Base-by-base conservation (phyloP, 768 basidiomycete species). In the Pholiota molesta region DNA sequence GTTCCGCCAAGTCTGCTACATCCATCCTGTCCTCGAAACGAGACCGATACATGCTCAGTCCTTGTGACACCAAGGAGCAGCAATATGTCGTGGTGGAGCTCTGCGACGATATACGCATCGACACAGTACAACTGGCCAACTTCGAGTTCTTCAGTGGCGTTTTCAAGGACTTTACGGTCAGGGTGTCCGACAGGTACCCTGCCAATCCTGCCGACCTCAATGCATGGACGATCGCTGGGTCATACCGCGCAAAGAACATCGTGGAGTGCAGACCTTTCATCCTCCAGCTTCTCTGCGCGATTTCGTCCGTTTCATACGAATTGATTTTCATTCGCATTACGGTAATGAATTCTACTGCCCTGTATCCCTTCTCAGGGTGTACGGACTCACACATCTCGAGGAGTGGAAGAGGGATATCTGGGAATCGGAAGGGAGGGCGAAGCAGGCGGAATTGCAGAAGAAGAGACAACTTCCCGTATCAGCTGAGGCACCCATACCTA, bases 121-220 rank as follows among this genome's bases (percentile, higher is more conserved):
- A 99, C 72, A 97, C 95, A 0, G 89, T 99, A 49, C 95, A 98
- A 72, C 78, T 99, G 17, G 96, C 95, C 61, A 97, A 98, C 71
- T 97, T 93, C 71, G 97, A 99, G 78, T 99, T 98, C 78, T 99
- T 98, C 77, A 94, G 91, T 65, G 95, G 96, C 1, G 92, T 97
- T 14, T 96, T 99, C 79, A 91, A 92, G 75, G 94, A 97, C 59
- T 91, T 99, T 64, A 83, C 83, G 5, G 88, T 99, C 52, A 92
- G 90, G 73, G 94, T 85, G 11, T 88, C 94, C 1, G 97, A 96
- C 66, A 92, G 89, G 9, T 91, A 91, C 65, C 83, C 84, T 8
- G 83, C 80, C 19, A 81, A 81, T 42, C 73, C 79, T 28, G 82
- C 80, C 19, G 81, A 81, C 40, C 73, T 79, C 29, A 82, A 86